These are phyloP conservation scores for Haplosporangium sp. DNA, from an alignment of 371 early-diverging fungal genomes.

Conservation along the genomic window DNA sequence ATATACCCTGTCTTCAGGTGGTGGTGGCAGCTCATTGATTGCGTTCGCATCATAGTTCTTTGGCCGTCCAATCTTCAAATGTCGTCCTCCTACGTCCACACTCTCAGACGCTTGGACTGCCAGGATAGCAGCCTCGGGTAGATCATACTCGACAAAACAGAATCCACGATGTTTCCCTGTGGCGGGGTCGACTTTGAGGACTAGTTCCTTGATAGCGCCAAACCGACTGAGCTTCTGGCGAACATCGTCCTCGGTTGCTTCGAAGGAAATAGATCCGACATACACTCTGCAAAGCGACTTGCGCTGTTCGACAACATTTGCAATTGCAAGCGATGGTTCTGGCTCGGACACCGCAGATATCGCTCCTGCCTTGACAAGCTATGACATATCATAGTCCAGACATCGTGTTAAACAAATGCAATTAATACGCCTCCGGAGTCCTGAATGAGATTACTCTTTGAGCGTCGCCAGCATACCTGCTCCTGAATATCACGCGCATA, in stretches of 20 bases:
- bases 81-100: constrained; percentile 72
- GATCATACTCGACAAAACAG: constrained; percentile 88
- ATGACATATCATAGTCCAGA: not conserved
- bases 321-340: constrained; percentile 43
- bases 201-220: constrained; percentile 77
- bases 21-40: constrained; percentile 37
- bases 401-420: not conserved
- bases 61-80: constrained; percentile 73
- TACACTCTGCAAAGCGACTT: constrained; percentile 78
- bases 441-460: not conserved
- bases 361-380: constrained; percentile 39
- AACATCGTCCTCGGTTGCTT: constrained; percentile 79
- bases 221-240: constrained; percentile 78
- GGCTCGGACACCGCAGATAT: constrained; percentile 32
- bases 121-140: constrained; percentile 82
- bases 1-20: constrained; percentile 36
- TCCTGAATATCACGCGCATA: constrained; percentile 48
- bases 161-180: constrained; percentile 86
- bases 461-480: constrained; percentile 18
- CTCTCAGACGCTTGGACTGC: constrained; percentile 67
- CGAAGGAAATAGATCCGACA: constrained; percentile 86
- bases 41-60: constrained; percentile 66
- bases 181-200: constrained; percentile 77
- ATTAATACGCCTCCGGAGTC: not conserved
- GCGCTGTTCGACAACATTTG: constrained; percentile 47